Percentiles rank a stretch among this genome's conserved stretches.
These are phyloP conservation scores for Passalora sequoiae DNA, from an alignment of 2,329 filamentous ascomycete species.

Conservation along the genomic window DNA sequence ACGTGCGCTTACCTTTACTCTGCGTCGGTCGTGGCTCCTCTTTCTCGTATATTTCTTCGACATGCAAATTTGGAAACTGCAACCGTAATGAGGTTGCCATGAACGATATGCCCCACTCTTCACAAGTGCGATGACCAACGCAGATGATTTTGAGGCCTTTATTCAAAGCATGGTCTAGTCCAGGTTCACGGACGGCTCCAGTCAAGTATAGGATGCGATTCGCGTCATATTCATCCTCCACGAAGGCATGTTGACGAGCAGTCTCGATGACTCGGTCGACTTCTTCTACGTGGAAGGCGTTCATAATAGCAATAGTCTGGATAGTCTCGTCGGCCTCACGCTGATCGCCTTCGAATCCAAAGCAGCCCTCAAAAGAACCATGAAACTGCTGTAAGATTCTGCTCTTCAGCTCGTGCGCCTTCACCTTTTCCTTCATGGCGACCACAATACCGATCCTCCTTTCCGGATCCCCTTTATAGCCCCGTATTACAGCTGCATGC, in stretches of 20 bases:
- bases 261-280: conserved; percentile 34
- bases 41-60: conserved; percentile 36
- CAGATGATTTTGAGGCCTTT: conserved; percentile 34
- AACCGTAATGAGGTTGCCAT: conserved; percentile 28
- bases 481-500: conserved; percentile 30
- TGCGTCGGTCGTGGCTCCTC: conserved; percentile 27
- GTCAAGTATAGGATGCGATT: conserved; percentile 37
- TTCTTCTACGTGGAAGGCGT: conserved; percentile 37
- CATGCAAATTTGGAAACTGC: conserved; percentile 30
- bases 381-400: not conserved
- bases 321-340: conserved; percentile 25
- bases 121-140: conserved; percentile 36
- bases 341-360: conserved; percentile 12
- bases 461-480: conserved; percentile 37
- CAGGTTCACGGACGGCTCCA: conserved; percentile 34
- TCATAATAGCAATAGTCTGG: conserved; percentile 36
- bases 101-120: conserved; percentile 39
- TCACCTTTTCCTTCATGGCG: conserved; percentile 22
- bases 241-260: conserved; percentile 21
- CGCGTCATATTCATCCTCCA: conserved; percentile 4
- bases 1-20: no score
- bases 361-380: not conserved
- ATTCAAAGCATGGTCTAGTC: conserved; percentile 31
- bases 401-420: not conserved
- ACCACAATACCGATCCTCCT: conserved; percentile 36